Percentiles rank a stretch among this genome's conserved stretches.
Conservation (phyloP, 768 basidiomycete species). For the Termitomyces sp. region DNA sequence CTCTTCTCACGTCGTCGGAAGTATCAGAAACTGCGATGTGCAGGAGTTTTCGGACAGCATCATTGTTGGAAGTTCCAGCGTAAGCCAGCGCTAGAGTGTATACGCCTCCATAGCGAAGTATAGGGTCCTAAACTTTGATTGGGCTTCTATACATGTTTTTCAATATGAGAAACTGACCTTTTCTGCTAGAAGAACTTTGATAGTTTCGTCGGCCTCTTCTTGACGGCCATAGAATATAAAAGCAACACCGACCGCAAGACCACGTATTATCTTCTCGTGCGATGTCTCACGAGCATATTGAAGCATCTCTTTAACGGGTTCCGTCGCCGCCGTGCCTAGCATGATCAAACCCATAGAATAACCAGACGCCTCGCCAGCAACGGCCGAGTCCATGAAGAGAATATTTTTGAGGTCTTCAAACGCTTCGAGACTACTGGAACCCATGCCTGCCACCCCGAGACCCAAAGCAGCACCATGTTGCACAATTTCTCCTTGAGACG, state of each 20-base stretch:
- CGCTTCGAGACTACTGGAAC: slow-evolving; percentile 79
- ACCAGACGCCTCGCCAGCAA: slow-evolving; percentile 93
- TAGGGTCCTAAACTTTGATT: slow-evolving; percentile 67
- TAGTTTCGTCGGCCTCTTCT: slow-evolving; percentile 86
- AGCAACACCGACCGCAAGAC: slow-evolving; percentile 87
- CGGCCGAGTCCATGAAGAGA: slow-evolving; percentile 91
- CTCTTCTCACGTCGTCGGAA: slow-evolving; percentile 93
- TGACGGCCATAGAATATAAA: slow-evolving; percentile 91
- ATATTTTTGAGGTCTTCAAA: slow-evolving; percentile 90
- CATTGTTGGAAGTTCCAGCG: slow-evolving; percentile 93
- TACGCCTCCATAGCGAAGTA: slow-evolving; percentile 95
- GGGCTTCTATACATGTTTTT: neutral
- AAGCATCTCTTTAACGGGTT: slow-evolving; percentile 89
- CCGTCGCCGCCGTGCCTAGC: slow-evolving; percentile 86
- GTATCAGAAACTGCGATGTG: slow-evolving; percentile 99
- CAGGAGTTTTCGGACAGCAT: slow-evolving; percentile 83
- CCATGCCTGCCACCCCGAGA: slow-evolving; percentile 94
- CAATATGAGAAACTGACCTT: slow-evolving; percentile 50
- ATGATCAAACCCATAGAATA: slow-evolving; percentile 98
- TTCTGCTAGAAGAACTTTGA: slow-evolving; percentile 73
- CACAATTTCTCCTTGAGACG: slow-evolving; percentile 77
- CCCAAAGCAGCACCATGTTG: slow-evolving; percentile 98
- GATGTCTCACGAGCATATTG: slow-evolving; percentile 95
- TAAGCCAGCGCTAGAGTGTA: slow-evolving; percentile 96
- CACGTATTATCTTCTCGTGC: slow-evolving; percentile 98